These are phyloP conservation scores for Penicillium paxilli DNA, from an alignment of 495 filamentous ascomycete genomes.

Conservation along the genomic window DNA sequence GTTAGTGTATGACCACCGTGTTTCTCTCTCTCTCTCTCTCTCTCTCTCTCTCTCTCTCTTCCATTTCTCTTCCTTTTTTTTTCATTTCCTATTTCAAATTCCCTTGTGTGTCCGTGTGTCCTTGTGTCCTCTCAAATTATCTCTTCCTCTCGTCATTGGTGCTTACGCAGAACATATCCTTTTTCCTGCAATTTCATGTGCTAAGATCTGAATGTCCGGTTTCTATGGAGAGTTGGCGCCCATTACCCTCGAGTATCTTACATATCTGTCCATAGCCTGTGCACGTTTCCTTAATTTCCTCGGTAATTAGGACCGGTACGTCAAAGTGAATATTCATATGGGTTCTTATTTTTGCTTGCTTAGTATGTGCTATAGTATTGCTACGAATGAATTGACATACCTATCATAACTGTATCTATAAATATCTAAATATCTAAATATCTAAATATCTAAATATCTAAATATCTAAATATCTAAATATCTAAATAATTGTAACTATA, in stretches of 20 bases:
- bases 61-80: constrained; percentile 6
- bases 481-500: too few species aligned
- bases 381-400: too few species aligned
- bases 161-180: constrained; percentile 16
- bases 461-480: too few species aligned
- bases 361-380: too few species aligned
- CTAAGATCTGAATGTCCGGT: constrained; percentile 25
- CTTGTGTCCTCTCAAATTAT: constrained; percentile 7
- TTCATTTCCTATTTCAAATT: neutral
- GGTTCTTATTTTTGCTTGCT: neutral
- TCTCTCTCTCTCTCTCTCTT: constrained; percentile 1
- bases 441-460: too few species aligned
- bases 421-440: too few species aligned
- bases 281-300: constrained; percentile 1
- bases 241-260: constrained; percentile 21
- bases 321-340: neutral
- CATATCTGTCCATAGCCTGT: constrained; percentile 21
- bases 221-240: constrained; percentile 20
- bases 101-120: constrained; percentile 6
- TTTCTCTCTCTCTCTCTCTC: constrained; percentile 17
- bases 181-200: constrained; percentile 25
- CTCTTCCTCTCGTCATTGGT: constrained; percentile 11
- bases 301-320: constrained; percentile 2
- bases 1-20: constrained; percentile 54
- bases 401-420: too few species aligned